Evolutionary conservation across 768 basidiomycete species (phyloP), one percentile per base, ranked within the genome.

Genomic region (Mycena kentingensis): DNA sequence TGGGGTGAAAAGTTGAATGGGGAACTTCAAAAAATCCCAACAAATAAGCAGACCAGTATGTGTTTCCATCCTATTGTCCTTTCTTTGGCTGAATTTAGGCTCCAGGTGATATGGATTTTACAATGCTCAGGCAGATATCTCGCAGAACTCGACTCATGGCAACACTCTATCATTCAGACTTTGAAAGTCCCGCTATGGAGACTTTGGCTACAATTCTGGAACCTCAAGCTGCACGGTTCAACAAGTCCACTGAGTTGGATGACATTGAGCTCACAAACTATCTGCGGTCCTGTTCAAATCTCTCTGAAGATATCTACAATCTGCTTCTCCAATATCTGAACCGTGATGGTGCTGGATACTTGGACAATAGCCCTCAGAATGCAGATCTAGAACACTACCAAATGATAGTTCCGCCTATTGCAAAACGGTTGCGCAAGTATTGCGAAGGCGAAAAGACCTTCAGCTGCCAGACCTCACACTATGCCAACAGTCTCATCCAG

Each of bases 101-200:
- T 28, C 25, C 42, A 60, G 58, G 24, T 39, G 60, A 61, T 16
- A 54, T 61, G 56, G 55, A 57, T 21, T 52, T 54, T 27, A 61
- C 60, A 5, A 54, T 50, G 42, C 31, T 58, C 15, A 24, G 46
- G 13, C 56, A 61, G 13, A 32, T 49, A 31, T 26, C 49, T 34
- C 56, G 56, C 25, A 37, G 44, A 7, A 52, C 32, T 3, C 43
- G 49, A 0, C 35, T 55, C 10, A 35, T 43, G 12, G 55, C 44
- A 5, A 35, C 6, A 26, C 21, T 53, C 28, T 43, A 57, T 34
- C 55, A 60, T 21, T 34, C 32, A 25, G 18, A 27, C 18, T 37
- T 37, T 2, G 4, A 5, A 12, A 34, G 47, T 48, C 26, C 5
- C n/a, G 31, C 31, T 8, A 26, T 48, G 7, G 8, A 39, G 22